Base-by-base conservation (phyloP, 495 filamentous ascomycete genomes). In the Penicillium desertorum region DNA sequence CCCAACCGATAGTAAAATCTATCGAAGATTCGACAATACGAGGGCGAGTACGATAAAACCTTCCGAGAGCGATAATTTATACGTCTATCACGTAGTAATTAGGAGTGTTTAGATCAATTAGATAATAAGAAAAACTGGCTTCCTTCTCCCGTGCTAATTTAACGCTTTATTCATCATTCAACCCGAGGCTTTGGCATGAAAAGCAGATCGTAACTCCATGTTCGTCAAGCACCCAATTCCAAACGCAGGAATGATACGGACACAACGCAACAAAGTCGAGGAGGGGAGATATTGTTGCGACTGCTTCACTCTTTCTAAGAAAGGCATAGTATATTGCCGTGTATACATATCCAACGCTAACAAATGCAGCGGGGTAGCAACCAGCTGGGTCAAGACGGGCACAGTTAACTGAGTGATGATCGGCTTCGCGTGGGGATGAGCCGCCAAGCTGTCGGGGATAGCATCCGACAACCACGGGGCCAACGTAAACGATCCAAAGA, bases 401-500 rank as follows among this genome's bases (percentile, higher is more conserved):
- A 71, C 62, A 0, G 60, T 66, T 45, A 75, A 56, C 54, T 74
- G 69, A 9, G 72, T 61, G n/a, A 75, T 65, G 7, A 68, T 53
- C 23, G 63, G 65, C 34, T 67, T 69, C 10, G 65, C 56, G 52
- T 65, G 56, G 3, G 67, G 67, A 34, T 73, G 58, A 2, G 60
- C 17, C 6, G 62, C 44, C 17, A 69, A 22, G 37, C 48, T 43
- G 34, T 71, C 63, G 7, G 71, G 71, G 46, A 74, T 66, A 3
- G 52, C 53, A 0, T 45, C 53, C 9, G 69, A 60, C 16, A 66
- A 48, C 23, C 52, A 57, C 0, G 67, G 64, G 0, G 71, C 67
- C 17, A 76, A 64, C 4, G 69, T 74, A 17, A 76, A 76, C 0
- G 68, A 76, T 0, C 70, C 71, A 44, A 69, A 74, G 30, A 76